Evolutionary conservation across 2,329 filamentous ascomycete species (phyloP).

Genomic region (Kalmusia sp.): DNA sequence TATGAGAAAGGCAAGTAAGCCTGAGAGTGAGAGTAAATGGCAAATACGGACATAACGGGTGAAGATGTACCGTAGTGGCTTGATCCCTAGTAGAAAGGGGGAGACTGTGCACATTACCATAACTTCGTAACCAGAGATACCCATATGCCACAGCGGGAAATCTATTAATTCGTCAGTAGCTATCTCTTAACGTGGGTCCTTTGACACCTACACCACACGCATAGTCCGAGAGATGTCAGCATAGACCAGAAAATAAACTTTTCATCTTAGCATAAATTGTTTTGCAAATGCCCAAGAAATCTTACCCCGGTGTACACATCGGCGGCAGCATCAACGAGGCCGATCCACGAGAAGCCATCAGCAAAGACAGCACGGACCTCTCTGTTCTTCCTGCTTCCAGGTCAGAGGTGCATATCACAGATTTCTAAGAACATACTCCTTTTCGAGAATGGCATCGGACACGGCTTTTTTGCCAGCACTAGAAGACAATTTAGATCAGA

Average conservation of each 20-base stretch:
- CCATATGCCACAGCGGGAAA: constrained; percentile 99
- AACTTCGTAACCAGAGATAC: constrained; percentile 93
- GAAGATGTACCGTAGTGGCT: constrained; percentile 71
- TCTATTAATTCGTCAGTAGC: constrained; percentile 57
- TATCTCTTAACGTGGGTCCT: not conserved
- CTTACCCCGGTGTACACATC: constrained; percentile 91
- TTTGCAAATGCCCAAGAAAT: constrained; percentile 21
- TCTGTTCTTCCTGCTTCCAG: constrained; percentile 71
- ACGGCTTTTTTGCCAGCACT: constrained; percentile 57
- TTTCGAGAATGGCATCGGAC: constrained; percentile 64
- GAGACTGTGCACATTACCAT: constrained; percentile 85
- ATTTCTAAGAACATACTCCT: constrained; percentile 67
- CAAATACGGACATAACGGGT: constrained; percentile 72
- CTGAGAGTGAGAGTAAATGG: constrained; percentile 79
- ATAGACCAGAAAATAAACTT: constrained; percentile 97
- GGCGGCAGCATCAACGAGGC: constrained; percentile 79
- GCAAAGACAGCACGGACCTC: constrained; percentile 74
- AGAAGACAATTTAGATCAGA: constrained; percentile 42
- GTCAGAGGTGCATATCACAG: constrained; percentile 27
- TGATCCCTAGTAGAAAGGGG: constrained; percentile 78
- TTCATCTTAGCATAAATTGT: constrained; percentile 10
- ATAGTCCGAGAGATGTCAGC: constrained; percentile 84
- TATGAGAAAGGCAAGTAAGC: constrained; percentile 80
- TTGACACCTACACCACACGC: constrained; percentile 84
- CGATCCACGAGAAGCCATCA: constrained; percentile 74